Evolutionary conservation across 208 protist species (phyloP).

Genomic region (Leishmania gerbilli): DNA sequence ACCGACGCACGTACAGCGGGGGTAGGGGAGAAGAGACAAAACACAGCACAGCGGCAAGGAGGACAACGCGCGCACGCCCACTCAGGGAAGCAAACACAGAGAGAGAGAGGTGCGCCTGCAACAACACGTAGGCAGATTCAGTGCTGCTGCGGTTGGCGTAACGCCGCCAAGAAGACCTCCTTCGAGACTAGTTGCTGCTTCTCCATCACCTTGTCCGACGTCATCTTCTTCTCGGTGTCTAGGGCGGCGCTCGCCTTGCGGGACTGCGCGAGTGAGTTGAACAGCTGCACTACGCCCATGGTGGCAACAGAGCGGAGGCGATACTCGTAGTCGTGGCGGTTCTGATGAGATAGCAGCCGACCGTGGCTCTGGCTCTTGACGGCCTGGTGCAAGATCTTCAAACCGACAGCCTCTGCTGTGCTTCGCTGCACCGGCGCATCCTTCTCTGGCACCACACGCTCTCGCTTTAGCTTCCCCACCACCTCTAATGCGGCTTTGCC

Average conservation of each 20-base stretch:
- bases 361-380: slow-evolving; percentile 83
- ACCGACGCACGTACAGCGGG: not conserved
- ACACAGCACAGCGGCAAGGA: not conserved
- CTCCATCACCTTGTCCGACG: slow-evolving; percentile 72
- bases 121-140: not conserved
- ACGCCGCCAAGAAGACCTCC: slow-evolving; percentile 75
- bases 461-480: slow-evolving; percentile 42
- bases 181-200: slow-evolving; percentile 80
- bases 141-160: slow-evolving; percentile 52
- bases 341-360: slow-evolving; percentile 71
- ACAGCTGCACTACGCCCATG: slow-evolving; percentile 84
- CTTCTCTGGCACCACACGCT: slow-evolving; percentile 36
- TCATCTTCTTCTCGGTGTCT: slow-evolving; percentile 54
- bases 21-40: not conserved
- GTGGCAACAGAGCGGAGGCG: slow-evolving; percentile 81
- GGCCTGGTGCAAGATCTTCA: slow-evolving; percentile 73
- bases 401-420: slow-evolving; percentile 65
- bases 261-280: slow-evolving; percentile 83
- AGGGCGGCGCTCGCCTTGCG: slow-evolving; percentile 68
- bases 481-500: slow-evolving; percentile 71
- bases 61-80: not conserved
- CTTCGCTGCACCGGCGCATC: slow-evolving; percentile 42
- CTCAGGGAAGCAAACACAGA: not conserved
- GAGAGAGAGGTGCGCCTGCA: not conserved
- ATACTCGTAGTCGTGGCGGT: slow-evolving; percentile 89